Evolutionary conservation across 2,329 filamentous ascomycete species (phyloP), one percentile per base, ranked within the genome.

Genomic region (Alternaria metachromatica): DNA sequence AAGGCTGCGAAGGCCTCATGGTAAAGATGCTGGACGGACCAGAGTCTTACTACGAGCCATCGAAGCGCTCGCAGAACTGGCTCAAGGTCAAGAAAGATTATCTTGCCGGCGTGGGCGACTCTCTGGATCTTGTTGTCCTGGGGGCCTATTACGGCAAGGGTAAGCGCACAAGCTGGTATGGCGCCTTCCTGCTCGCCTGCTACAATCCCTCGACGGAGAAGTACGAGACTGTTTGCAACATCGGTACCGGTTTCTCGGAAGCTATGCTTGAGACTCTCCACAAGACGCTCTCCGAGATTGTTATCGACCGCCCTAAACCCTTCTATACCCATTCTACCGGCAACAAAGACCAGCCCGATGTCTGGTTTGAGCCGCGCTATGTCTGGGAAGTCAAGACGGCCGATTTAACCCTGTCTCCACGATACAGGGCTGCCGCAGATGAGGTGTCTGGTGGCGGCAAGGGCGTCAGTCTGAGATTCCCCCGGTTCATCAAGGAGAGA

Each of bases 1-100:
- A 94, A 3, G 96, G 93, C 0, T 99, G 96, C 76, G 96, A 99
- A 83, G 96, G 96, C 11, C 85, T 99, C 57, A 99, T 99, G 96
- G 96, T 99, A 13, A 99, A 99, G 84, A 99, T 99, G 96, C 83
- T 99, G 63, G 95, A 98, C 78, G 96, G 95, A 1, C 84, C 88
- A 7, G 95, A 97, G 80, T 97, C 93, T 71, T 93, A 92, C 72
- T 99, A 99, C 78, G 95, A 98, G 81, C 96, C 96, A 20, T 97
- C 93, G 75, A 97, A 97, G 79, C 91, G 96, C 68, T 97, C 93
- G 81, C 92, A 96, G 63, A 99, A 99, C 77, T 99, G 96, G 96
- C 91, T 99, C 69, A 99, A 99, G 86, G 82, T 98, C 81, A 99
- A 99, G 81, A 99, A 99, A 78, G 96, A 99, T 77, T 99, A 99